A percentile compares a stretch with the other conserved stretches of the same genome.
Evolutionary conservation across 805 yeast genomes (phyloP).

Genomic region (Huiozyma sinensis): DNA sequence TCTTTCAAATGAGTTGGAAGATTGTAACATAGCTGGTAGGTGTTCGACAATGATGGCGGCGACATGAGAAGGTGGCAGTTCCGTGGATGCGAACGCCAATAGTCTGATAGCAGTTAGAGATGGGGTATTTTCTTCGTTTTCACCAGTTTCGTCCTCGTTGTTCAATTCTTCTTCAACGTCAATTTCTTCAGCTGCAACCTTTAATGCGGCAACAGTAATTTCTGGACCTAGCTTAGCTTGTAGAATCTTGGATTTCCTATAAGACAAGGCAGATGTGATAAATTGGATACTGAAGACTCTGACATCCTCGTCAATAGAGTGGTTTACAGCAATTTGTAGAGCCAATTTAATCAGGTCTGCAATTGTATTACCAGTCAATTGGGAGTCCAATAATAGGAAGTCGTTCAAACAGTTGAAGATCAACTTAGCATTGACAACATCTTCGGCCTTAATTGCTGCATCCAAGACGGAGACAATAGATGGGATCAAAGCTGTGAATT

Average conservation of each 20-base stretch:
- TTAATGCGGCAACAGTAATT: constrained; percentile 61
- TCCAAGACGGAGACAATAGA: constrained; percentile 71
- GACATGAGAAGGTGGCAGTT: constrained; percentile 88
- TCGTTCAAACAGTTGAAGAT: constrained; percentile 81
- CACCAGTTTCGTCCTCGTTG: constrained; percentile 81
- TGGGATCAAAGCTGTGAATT: constrained; percentile 63
- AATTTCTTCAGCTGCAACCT: constrained; percentile 72
- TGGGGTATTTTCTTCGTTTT: constrained; percentile 84
- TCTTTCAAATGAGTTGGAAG: constrained; percentile 65
- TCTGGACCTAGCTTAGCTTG: constrained; percentile 77
- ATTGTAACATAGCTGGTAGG: constrained; percentile 44
- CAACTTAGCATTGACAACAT: constrained; percentile 57
- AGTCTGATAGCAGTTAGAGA: constrained; percentile 68
- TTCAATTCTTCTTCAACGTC: constrained; percentile 66
- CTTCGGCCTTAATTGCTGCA: constrained; percentile 60
- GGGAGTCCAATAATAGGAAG: constrained; percentile 63
- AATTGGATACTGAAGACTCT: constrained; percentile 79
- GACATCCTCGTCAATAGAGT: constrained; percentile 62
- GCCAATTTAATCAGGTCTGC: constrained; percentile 59
- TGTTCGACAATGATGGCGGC: constrained; percentile 66
- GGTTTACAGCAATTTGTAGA: constrained; percentile 62
- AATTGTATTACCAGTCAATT: constrained; percentile 67
- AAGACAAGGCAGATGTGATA: constrained; percentile 64
- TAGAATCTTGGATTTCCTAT: constrained; percentile 70
- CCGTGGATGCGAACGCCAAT: constrained; percentile 65